Conservation (phyloP, 1,284 basidiomycete genomes). For the Lignosus rhinocerotis region DNA sequence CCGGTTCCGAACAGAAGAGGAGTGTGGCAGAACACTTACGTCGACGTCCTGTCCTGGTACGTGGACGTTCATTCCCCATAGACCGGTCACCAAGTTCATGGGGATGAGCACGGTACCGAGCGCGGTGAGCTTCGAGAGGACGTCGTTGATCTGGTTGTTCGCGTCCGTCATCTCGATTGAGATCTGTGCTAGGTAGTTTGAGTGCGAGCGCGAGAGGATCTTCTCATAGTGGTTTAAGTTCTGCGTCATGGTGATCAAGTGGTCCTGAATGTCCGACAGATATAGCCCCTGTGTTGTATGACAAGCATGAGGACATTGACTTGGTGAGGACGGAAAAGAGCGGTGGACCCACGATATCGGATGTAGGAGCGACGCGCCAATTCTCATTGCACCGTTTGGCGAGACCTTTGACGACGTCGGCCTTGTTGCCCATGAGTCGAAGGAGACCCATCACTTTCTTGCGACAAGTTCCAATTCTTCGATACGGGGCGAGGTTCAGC, state of each 20-base stretch:
- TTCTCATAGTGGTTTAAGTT: slow-evolving; percentile 99
- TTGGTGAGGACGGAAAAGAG: neutral
- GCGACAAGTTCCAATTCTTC: slow-evolving; percentile 93
- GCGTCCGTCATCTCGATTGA: slow-evolving; percentile 99
- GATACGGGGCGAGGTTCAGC: slow-evolving; percentile 1
- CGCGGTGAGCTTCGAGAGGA: slow-evolving; percentile 97
- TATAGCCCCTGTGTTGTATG: slow-evolving; percentile 73
- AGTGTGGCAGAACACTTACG: slow-evolving; percentile 34
- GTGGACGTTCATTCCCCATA: slow-evolving; percentile 92
- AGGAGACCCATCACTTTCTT: slow-evolving; percentile 99
- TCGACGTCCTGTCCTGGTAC: slow-evolving; percentile 80
- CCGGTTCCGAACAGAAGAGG: slow-evolving; percentile 24
- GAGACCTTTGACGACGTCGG: slow-evolving; percentile 98
- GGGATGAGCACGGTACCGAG: slow-evolving; percentile 97
- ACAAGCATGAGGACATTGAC: neutral
- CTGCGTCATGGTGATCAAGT: slow-evolving; percentile 99
- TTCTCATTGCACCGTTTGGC: slow-evolving; percentile 99
- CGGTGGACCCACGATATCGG: slow-evolving; percentile 79
- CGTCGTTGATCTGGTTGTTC: slow-evolving; percentile 99
- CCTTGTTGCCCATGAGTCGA: slow-evolving; percentile 97
- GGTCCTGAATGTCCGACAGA: slow-evolving; percentile 95
- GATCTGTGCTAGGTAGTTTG: slow-evolving; percentile 98
- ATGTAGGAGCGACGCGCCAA: slow-evolving; percentile 97
- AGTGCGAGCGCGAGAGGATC: slow-evolving; percentile 97
- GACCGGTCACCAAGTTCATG: slow-evolving; percentile 92